phyloP scores from a whole-genome alignment of 495 filamentous ascomycete genomes.

The Talaromyces trachyspermus region DNA sequence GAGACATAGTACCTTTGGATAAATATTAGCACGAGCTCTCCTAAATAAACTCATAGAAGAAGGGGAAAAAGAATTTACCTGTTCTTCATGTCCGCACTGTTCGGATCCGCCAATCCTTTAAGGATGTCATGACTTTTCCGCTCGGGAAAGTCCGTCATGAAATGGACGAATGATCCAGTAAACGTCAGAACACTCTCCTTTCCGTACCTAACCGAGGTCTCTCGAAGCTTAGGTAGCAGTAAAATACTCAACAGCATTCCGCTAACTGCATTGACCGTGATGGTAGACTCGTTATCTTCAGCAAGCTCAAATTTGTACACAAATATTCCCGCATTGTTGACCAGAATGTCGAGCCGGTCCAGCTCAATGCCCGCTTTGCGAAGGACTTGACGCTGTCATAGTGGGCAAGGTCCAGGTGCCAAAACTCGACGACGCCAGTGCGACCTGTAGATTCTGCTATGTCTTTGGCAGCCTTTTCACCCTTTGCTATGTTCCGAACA shows the following conservation, averaged over 20 bases:
- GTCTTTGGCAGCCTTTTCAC: constrained; percentile 23
- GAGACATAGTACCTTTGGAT: constrained; percentile 25
- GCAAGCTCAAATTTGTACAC: constrained; percentile 9
- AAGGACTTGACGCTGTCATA: constrained; percentile 25
- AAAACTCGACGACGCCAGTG: constrained; percentile 19
- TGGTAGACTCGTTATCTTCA: constrained; percentile 30
- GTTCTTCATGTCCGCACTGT: constrained; percentile 1
- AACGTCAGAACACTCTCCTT: constrained; percentile 16
- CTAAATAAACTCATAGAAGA: neutral
- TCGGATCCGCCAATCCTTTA: constrained; percentile 13
- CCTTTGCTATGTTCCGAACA: constrained; percentile 20
- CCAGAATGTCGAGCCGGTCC: constrained; percentile 52
- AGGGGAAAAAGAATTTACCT: neutral
- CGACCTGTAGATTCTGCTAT: constrained; percentile 44
- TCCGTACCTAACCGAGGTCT: constrained; percentile 10
- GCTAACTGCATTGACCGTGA: constrained; percentile 37
- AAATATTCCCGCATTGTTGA: constrained; percentile 66
- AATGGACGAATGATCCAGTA: constrained; percentile 24
- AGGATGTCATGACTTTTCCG: constrained; percentile 19
- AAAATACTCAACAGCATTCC: constrained; percentile 27
- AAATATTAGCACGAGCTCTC: neutral
- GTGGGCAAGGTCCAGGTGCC: constrained; percentile 40
- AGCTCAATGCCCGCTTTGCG: constrained; percentile 29
- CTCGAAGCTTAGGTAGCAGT: constrained; percentile 15
- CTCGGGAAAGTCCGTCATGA: constrained; percentile 25